These are phyloP conservation scores for Liriodendron chinense DNA, from an alignment of 164 flowering plant genomes.

Conservation along the genomic window DNA sequence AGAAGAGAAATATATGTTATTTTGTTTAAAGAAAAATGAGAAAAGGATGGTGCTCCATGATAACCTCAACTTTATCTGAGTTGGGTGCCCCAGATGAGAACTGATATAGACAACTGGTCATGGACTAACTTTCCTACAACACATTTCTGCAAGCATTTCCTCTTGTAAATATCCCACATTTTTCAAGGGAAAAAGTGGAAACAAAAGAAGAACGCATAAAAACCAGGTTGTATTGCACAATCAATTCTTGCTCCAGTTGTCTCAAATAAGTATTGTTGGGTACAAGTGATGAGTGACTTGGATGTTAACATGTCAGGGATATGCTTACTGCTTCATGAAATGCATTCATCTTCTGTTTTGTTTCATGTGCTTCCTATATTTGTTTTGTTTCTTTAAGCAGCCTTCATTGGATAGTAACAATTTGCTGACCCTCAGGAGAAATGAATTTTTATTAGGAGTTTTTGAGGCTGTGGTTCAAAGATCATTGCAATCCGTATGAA, in stretches of 20 bases:
- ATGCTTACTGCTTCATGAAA: background rate
- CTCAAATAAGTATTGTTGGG: background rate
- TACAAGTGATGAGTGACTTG: background rate
- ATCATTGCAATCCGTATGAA: slow-evolving; percentile 87
- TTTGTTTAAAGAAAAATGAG: no score
- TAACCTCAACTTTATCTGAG: no score
- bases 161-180: no score
- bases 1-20: no score
- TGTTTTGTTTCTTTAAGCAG: background rate
- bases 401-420: background rate
- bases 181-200: background rate
- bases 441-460: slow-evolving; percentile 56
- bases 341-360: background rate
- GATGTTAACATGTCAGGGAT: background rate
- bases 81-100: no score
- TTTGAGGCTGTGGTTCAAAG: slow-evolving; percentile 89
- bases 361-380: background rate
- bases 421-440: slow-evolving; percentile 1
- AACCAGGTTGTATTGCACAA: background rate
- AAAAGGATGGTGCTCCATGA: no score
- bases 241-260: background rate
- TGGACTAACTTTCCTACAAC: no score
- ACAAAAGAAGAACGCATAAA: background rate
- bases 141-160: no score
- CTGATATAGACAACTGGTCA: no score